A percentile compares a stretch with the other conserved stretches of the same genome.
These are phyloP conservation scores for Dictyostelium capitatum DNA, from an alignment of 78 protist species.

Conservation along the genomic window DNA sequence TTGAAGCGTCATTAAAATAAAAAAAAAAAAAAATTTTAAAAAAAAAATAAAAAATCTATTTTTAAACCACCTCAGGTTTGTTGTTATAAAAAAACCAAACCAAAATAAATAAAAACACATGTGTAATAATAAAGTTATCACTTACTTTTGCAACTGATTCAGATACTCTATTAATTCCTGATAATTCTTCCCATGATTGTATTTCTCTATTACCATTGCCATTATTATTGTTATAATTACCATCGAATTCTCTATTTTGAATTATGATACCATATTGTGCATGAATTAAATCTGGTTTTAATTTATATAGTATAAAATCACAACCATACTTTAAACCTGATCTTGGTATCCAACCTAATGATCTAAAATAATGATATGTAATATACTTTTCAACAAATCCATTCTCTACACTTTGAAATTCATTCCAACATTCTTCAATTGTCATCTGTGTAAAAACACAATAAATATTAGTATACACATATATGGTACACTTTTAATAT, in stretches of 20 bases:
- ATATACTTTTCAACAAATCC: constrained; percentile 30
- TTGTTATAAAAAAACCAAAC: not conserved
- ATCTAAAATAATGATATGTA: constrained; percentile 60
- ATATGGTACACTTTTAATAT: too few relatives aligned
- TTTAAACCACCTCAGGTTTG: not conserved
- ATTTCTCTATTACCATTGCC: not conserved
- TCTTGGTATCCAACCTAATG: constrained; percentile 70
- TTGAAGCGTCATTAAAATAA: too few relatives aligned
- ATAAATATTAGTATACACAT: not conserved
- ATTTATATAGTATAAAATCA: constrained; percentile 52
- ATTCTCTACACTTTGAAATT: constrained; percentile 24
- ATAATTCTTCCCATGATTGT: constrained; percentile 44
- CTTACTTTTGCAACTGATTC: constrained; percentile 69
- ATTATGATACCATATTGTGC: constrained; percentile 63
- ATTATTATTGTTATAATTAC: not conserved
- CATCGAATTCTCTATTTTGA: not conserved
- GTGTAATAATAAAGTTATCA: too few relatives aligned
- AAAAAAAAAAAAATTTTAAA: too few relatives aligned
- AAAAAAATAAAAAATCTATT: not conserved
- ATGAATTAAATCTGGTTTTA: constrained; percentile 61
- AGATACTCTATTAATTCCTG: constrained; percentile 65
- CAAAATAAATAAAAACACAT: not conserved
- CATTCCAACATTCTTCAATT: constrained; percentile 51
- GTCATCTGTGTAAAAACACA: constrained; percentile 20
- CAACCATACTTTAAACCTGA: constrained; percentile 78